Conservation (phyloP, 2,329 filamentous ascomycete genomes). For the Fusarium armeniacum region DNA sequence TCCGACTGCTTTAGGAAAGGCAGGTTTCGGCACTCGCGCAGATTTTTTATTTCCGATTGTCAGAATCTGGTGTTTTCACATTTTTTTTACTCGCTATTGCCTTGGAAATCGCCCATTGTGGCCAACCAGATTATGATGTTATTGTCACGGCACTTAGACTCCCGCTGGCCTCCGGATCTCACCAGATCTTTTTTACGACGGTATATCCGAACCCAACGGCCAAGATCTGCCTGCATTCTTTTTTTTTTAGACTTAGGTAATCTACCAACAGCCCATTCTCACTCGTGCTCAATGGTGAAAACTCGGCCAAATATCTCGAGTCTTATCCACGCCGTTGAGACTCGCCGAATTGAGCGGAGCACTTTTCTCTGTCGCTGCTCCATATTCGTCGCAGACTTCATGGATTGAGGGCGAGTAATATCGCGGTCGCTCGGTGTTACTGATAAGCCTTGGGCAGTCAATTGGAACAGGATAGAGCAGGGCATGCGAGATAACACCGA, state of each 20-base stretch:
- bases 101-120: conserved; percentile 18
- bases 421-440: conserved; percentile 23
- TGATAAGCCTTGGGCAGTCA: conserved; percentile 33
- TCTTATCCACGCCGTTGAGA: conserved; percentile 31
- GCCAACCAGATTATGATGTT: conserved; percentile 24
- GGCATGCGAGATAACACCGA: conserved; percentile 37
- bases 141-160: conserved; percentile 30
- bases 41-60: conserved; percentile 31
- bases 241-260: not conserved
- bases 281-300: conserved; percentile 20
- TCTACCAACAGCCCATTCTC: conserved; percentile 10
- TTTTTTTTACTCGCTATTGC: not conserved
- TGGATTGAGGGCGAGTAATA: conserved; percentile 8
- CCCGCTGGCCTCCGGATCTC: conserved; percentile 24
- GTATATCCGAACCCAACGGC: conserved; percentile 14
- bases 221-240: not conserved
- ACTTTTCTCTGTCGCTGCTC: conserved; percentile 12
- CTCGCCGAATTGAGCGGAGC: conserved; percentile 31
- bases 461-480: conserved; percentile 30
- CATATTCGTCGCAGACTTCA: conserved; percentile 19
- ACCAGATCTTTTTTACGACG: conserved; percentile 22
- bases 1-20: conserved; percentile 33
- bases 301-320: conserved; percentile 34
- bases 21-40: conserved; percentile 24
- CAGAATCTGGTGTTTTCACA: conserved; percentile 24